Conservation (phyloP, 2,329 filamentous ascomycete genomes). For the Trichoderma sp. region DNA sequence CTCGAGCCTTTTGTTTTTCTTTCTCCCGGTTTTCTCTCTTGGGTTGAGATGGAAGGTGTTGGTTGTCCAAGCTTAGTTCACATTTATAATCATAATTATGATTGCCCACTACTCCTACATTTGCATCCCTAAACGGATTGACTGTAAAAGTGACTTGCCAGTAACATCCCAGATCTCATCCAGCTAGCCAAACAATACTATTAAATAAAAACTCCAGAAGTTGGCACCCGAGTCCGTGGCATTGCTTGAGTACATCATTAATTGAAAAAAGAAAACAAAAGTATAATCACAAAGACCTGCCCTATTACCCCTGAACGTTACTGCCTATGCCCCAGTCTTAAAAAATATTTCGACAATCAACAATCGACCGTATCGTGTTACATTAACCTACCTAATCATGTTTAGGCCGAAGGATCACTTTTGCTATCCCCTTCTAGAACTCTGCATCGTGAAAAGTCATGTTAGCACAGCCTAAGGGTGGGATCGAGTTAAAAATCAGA, state of each 20-base stretch:
- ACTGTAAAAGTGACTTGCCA: background rate
- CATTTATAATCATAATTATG: background rate
- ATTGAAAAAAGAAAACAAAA: background rate
- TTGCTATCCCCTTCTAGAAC: conserved; percentile 56
- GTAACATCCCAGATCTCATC: background rate
- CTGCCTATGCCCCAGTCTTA: background rate
- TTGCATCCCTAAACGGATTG: background rate
- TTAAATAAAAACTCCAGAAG: background rate
- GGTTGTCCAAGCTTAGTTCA: background rate
- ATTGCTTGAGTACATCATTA: background rate
- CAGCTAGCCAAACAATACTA: background rate
- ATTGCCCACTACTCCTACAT: background rate
- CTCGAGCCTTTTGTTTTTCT: background rate
- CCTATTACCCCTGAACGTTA: background rate
- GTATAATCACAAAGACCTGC: background rate
- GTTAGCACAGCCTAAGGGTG: background rate
- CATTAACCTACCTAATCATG: conserved; percentile 25
- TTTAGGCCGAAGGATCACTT: conserved; percentile 49
- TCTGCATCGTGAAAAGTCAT: conserved; percentile 31
- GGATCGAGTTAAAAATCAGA: background rate
- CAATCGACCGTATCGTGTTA: background rate
- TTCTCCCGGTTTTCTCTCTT: no score
- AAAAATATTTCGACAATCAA: background rate
- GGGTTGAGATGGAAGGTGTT: no score
- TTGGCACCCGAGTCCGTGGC: background rate